Conservation (phyloP, 164 flowering plant species). For the Aristolochia californica region DNA sequence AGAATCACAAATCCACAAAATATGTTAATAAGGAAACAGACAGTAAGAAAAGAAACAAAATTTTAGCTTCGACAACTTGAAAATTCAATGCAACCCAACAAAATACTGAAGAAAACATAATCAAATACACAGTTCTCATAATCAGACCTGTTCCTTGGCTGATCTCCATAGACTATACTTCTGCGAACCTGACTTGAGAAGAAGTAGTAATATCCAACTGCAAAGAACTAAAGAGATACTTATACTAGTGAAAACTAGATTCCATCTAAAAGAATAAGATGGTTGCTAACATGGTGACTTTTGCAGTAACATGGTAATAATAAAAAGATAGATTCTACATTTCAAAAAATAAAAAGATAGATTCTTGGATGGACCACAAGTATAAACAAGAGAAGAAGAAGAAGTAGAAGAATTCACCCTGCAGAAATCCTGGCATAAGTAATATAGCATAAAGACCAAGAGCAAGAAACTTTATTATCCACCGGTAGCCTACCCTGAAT, state of each 20-base stretch:
- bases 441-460: constrained; percentile 76
- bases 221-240: constrained; percentile 6
- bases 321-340: no score
- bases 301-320: no score
- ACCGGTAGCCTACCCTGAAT: constrained; percentile 92
- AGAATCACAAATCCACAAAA: no score
- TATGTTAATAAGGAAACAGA: no score
- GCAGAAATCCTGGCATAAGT: constrained; percentile 91
- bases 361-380: neutral
- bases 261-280: neutral
- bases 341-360: no score
- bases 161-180: constrained; percentile 79
- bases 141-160: constrained; percentile 70
- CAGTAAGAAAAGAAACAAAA: no score
- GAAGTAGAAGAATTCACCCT: constrained; percentile 36
- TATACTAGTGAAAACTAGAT: neutral
- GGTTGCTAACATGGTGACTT: no score
- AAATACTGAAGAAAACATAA: neutral
- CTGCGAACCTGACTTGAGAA: constrained; percentile 69
- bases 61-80: no score
- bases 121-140: neutral
- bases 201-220: constrained; percentile 85
- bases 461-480: constrained; percentile 70
- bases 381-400: neutral
- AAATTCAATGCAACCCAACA: no score